Conservation (phyloP, 1,284 basidiomycete genomes). For the Rhizoctonia solani region DNA sequence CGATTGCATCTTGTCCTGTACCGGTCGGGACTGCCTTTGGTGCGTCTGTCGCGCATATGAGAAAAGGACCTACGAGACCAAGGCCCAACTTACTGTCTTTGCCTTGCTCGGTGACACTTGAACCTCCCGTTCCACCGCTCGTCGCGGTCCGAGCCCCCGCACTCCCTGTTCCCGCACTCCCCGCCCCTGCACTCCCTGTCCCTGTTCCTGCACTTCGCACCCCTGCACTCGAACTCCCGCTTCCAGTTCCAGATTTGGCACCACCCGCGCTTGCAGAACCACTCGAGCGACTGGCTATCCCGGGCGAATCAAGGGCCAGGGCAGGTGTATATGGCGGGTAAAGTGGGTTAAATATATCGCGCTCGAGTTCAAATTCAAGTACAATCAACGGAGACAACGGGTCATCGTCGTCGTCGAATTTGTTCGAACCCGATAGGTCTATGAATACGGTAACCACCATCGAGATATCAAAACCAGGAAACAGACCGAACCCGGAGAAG, state of each 20-base stretch:
- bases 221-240: constrained; percentile 14
- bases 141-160: neutral
- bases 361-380: constrained; percentile 83
- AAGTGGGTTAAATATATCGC: constrained; percentile 73
- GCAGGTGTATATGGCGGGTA: constrained; percentile 51
- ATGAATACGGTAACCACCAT: no score
- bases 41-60: neutral
- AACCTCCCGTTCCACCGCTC: neutral
- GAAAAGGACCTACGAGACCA: no score
- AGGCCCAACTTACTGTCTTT: no score
- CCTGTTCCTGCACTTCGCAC: constrained; percentile 1
- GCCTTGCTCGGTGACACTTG: constrained; percentile 13
- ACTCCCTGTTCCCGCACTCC: constrained; percentile 22
- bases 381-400: constrained; percentile 53
- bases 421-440: constrained; percentile 5
- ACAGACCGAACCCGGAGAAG: neutral
- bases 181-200: constrained; percentile 33
- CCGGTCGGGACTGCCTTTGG: constrained; percentile 2
- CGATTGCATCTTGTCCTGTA: constrained; percentile 4
- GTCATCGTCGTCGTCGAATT: constrained; percentile 10
- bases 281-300: neutral
- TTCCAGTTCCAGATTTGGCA: constrained; percentile 5
- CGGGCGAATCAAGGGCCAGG: constrained; percentile 41
- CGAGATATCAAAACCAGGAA: no score
- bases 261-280: neutral